Percentiles rank a stretch among this genome's conserved stretches.
These are phyloP conservation scores for Crassisporium funariophilum DNA, from an alignment of 768 basidiomycete species.

Conservation along the genomic window DNA sequence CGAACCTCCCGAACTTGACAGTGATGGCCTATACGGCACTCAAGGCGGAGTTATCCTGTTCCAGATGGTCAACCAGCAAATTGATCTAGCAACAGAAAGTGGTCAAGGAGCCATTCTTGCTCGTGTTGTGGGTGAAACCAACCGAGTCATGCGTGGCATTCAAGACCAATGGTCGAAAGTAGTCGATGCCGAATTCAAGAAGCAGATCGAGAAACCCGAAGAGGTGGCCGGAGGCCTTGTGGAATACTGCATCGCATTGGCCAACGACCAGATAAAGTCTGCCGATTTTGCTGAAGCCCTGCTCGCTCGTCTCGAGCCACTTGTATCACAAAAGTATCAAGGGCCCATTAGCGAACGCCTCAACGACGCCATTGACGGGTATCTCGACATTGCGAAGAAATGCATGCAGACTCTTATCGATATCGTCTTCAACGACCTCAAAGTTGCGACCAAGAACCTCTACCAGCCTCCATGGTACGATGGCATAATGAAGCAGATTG, in stretches of 20 bases:
- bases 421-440: conserved; percentile 93
- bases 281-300: conserved; percentile 93
- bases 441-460: conserved; percentile 79
- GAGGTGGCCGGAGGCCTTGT: conserved; percentile 87
- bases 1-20: conserved; percentile 86
- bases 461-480: conserved; percentile 93
- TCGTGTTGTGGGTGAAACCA: conserved; percentile 84
- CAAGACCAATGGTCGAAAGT: conserved; percentile 88
- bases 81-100: conserved; percentile 93
- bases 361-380: conserved; percentile 97
- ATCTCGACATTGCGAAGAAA: conserved; percentile 96
- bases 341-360: conserved; percentile 79
- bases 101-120: conserved; percentile 93
- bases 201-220: conserved; percentile 85
- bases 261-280: conserved; percentile 96
- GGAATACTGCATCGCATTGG: conserved; percentile 95
- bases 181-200: conserved; percentile 84
- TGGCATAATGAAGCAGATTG: conserved; percentile 80
- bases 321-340: conserved; percentile 93
- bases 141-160: conserved; percentile 85
- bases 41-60: conserved; percentile 95
- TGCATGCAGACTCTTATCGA: conserved; percentile 94
- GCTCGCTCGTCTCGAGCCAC: conserved; percentile 80
- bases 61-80: conserved; percentile 97
- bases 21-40: conserved; percentile 86